Evolutionary conservation across 208 protist species (phyloP), one percentile per base, ranked within the genome.

Genomic region (Trypanosoma conorhini): DNA sequence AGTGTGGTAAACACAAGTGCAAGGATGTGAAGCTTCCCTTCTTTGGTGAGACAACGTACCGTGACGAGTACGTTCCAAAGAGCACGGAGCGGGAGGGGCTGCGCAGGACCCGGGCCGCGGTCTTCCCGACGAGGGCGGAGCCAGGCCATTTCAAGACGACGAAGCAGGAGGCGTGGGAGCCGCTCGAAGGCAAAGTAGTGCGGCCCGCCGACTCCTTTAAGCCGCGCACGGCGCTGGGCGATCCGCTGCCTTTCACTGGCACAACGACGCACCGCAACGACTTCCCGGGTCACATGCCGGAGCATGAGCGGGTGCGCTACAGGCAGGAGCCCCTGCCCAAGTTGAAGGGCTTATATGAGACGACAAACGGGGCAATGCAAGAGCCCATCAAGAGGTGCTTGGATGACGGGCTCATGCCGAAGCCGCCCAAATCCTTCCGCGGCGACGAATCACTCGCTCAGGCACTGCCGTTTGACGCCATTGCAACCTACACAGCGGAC

Each of bases 171-270:
- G 91, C 91, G n/a, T 87, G 85, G 31, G 91, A 93, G 71, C 71
- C 82, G 72, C 82, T 95, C 24, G 60, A 80, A 54, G 90, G 87
- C 30, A 92, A 88, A 72, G 62, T 85, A 65, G 57, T 87, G 30
- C 90, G 84, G n/a, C 91, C 91, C 21, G 85, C 88, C 1, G 88
- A 92, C 67, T 92, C 86, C 38, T 96, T 94, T 81, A 96, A 96
- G 81, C 91, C 91, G 13, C 82, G 83, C 54, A 55, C 81, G 33
- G 57, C 72, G 24, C 75, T 85, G 2, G 77, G 69, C 5, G 78
- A 80, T 24, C 83, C 81, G n/a, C 67, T 94, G 40, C 87, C 86
- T 4, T 96, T 96, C 58, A 88, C 89, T 35, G 87, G 71, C 70
- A 94, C 85, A n/a, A 91, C 86, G 2, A 96, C 91, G 7, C 85